Evolutionary conservation across 495 filamentous ascomycete genomes (phyloP).

Genomic region (Hypoxylon fragiforme): DNA sequence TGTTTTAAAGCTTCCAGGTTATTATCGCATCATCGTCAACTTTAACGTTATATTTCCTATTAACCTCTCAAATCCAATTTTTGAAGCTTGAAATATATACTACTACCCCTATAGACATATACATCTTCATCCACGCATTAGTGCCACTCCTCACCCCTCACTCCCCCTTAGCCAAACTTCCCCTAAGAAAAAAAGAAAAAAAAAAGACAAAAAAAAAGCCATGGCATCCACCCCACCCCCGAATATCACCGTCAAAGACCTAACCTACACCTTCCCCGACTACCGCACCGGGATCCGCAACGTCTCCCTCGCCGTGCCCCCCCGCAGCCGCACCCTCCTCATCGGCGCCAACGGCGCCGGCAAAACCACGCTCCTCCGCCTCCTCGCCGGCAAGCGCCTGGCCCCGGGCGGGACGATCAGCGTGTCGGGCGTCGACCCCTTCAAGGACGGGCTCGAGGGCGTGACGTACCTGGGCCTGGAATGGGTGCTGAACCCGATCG

Average conservation of each 20-base stretch:
- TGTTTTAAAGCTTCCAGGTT: conserved; percentile 10
- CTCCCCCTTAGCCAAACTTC: background rate
- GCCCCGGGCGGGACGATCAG: conserved; percentile 71
- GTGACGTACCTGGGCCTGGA: conserved; percentile 97
- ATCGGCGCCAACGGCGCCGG: conserved; percentile 98
- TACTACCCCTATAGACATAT: too few species aligned
- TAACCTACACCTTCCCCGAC: conserved; percentile 90
- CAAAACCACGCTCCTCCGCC: conserved; percentile 90
- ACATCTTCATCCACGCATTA: too few species aligned
- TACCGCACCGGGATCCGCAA: conserved; percentile 69
- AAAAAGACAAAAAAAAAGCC: too few species aligned
- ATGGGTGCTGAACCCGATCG: conserved; percentile 98
- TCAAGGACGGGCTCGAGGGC: conserved; percentile 82
- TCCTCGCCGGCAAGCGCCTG: conserved; percentile 88
- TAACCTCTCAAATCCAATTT: background rate
- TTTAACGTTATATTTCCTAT: background rate
- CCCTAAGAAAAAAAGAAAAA: too few species aligned
- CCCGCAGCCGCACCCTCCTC: conserved; percentile 83
- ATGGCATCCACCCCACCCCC: conserved; percentile 32
- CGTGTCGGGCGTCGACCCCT: conserved; percentile 85
- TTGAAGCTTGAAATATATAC: too few species aligned
- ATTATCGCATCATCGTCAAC: conserved; percentile 9
- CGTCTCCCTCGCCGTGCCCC: conserved; percentile 74
- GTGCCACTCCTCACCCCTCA: too few species aligned
- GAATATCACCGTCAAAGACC: conserved; percentile 64